A percentile compares a stretch with the other conserved stretches of the same genome.
Conservation (phyloP, 208 protist species). For the Porcisia hertigi region DNA sequence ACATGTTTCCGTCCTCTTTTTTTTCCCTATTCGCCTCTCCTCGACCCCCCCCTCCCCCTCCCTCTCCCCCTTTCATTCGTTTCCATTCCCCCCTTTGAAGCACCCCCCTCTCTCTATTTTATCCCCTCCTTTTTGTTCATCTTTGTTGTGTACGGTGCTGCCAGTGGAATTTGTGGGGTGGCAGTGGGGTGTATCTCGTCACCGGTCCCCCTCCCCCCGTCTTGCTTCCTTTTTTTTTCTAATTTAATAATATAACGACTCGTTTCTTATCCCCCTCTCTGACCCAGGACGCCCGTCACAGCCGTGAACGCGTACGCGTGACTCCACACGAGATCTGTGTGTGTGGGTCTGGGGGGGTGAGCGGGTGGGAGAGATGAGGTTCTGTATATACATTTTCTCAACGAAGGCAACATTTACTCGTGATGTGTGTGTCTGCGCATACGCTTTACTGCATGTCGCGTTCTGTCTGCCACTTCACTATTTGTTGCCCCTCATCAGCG, state of each 20-base stretch:
- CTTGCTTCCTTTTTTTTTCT: neutral
- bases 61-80: neutral
- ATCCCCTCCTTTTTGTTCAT: constrained; percentile 1
- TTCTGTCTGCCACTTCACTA: neutral
- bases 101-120: neutral
- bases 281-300: neutral
- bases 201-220: neutral
- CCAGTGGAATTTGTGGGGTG: neutral
- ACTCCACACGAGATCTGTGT: neutral
- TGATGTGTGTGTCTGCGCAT: neutral
- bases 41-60: neutral
- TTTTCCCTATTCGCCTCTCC: neutral
- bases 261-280: neutral
- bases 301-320: neutral
- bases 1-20: neutral
- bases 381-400: neutral
- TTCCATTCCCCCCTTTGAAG: neutral
- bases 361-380: too few species aligned
- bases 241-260: neutral
- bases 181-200: neutral
- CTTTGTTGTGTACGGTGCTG: neutral
- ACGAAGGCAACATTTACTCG: neutral
- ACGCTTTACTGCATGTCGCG: neutral
- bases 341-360: too few species aligned
- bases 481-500: constrained; percentile 16